phyloP scores from a whole-genome alignment of 352 stramenopile genomes.

The Plasmopara viticola region DNA sequence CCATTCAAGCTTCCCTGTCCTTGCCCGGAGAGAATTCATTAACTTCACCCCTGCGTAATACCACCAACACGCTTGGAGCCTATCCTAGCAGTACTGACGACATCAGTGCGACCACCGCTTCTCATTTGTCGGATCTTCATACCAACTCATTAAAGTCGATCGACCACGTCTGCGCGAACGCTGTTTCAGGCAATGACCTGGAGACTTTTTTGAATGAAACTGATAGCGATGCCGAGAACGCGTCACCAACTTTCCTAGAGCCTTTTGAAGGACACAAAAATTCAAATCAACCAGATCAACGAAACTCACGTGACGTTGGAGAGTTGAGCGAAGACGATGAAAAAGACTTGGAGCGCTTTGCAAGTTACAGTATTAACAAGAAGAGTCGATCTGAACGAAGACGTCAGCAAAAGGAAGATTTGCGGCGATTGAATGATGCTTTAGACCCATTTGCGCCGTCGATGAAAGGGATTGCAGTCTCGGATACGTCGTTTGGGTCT shows the following conservation, averaged over 20 bases:
- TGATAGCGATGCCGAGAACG: constrained; percentile 43
- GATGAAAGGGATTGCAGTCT: background rate
- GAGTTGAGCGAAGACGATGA: constrained; percentile 32
- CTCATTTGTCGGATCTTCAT: constrained; percentile 18
- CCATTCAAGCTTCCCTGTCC: constrained; percentile 18
- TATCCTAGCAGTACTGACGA: constrained; percentile 6
- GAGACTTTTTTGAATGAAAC: constrained; percentile 64
- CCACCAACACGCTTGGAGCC: constrained; percentile 2
- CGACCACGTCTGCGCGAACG: constrained; percentile 9
- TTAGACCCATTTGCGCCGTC: constrained; percentile 15
- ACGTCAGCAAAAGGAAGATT: constrained; percentile 41
- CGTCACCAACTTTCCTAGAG: background rate
- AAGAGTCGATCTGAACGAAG: constrained; percentile 31
- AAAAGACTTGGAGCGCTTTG: constrained; percentile 35
- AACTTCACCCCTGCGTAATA: background rate
- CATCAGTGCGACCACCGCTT: background rate
- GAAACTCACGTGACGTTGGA: constrained; percentile 1
- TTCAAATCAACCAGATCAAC: background rate
- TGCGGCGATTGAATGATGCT: constrained; percentile 28
- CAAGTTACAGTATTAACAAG: constrained; percentile 39
- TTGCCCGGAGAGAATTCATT: constrained; percentile 4
- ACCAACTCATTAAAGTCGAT: background rate
- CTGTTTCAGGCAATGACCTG: constrained; percentile 31
- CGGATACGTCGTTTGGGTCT: constrained; percentile 22
- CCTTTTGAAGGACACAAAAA: background rate